Base-by-base conservation (phyloP, 2,329 filamentous ascomycete genomes). In the Botrytis tulipae region DNA sequence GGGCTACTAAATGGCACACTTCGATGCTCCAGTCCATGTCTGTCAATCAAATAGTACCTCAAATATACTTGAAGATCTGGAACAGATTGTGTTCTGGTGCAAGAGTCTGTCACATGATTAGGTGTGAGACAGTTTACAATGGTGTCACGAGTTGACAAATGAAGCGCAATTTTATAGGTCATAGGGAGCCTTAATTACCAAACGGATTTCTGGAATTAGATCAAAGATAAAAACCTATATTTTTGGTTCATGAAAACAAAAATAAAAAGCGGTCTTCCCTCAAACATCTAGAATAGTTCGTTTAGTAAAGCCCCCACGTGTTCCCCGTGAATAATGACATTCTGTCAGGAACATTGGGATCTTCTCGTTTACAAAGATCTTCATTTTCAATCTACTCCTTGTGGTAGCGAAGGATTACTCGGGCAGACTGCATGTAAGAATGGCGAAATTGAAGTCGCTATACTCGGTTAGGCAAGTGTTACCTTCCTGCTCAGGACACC, bases 361-460 rank as follows among this genome's bases (percentile, higher is more conserved):
- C 18, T 25, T 10, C 59, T 40, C 35, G 25, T 61, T 40, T 16
- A 40, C 20, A 32, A 40, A 14, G 59, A 61, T 61, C 35, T 61
- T 6, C 22, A 40, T 40, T 37, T 40, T 25, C 59, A 40, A 61
- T 61, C 25, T 61, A 61, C 35, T 61, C 35, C 10, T 37, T 12
- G 59, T 40, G 22, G 22, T n/a, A 54, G 51, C 51, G n/a, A 54
- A 29, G 51, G 51, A 54, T 54, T n/a, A 54, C 25, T 54, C 51
- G 51, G 51, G 51, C 37, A 35, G 44, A 48, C 29, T 46, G 60
- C n/a, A 54, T 72, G 35, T 62, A 35, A 62, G 46, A 72, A 25
- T 72, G n/a, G 61, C 61, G n/a, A 57, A 67, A 51, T 67, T 68
- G 46, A 54, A 32, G 65, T 54, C 42, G 25, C 65, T 68, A 68